Percentiles rank a stretch among this genome's conserved stretches.
These are phyloP conservation scores for Clonostachys rosea DNA, from an alignment of 2,329 filamentous ascomycete species.

Conservation along the genomic window DNA sequence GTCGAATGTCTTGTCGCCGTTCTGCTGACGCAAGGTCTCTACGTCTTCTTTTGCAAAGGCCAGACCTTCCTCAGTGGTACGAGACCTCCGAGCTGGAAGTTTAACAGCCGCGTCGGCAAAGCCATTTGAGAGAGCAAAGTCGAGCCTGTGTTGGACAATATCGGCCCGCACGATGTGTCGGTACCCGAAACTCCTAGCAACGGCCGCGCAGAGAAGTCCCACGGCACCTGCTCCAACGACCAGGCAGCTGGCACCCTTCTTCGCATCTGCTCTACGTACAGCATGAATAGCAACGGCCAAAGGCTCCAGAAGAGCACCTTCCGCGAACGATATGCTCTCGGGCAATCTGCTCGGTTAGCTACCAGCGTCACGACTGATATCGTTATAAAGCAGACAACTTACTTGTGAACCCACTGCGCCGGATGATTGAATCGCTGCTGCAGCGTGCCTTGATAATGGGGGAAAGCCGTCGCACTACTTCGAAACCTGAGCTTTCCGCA, in stretches of 20 bases:
- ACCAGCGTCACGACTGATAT: not conserved
- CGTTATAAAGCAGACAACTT: not conserved
- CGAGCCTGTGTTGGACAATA: slow-evolving; percentile 21
- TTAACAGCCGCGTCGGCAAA: slow-evolving; percentile 16
- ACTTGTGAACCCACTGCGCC: slow-evolving; percentile 48
- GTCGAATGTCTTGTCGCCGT: not conserved
- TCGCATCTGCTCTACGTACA: slow-evolving; percentile 5
- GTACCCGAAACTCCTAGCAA: not conserved
- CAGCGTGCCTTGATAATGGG: slow-evolving; percentile 51
- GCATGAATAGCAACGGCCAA: slow-evolving; percentile 47
- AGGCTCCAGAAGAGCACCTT: slow-evolving; percentile 45
- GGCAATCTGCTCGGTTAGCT: not conserved
- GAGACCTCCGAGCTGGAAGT: slow-evolving; percentile 5
- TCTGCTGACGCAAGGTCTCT: not conserved
- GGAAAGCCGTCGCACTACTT: slow-evolving; percentile 51
- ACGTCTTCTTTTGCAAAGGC: slow-evolving; percentile 1
- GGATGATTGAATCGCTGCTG: slow-evolving; percentile 55
- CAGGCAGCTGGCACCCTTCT: not conserved
- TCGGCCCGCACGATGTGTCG: slow-evolving; percentile 9
- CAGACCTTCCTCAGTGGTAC: not conserved
- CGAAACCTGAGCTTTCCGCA: slow-evolving; percentile 56
- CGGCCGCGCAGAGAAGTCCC: slow-evolving; percentile 18
- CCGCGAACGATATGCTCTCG: slow-evolving; percentile 39
- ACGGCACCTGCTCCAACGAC: slow-evolving; percentile 4
- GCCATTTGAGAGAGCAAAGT: slow-evolving; percentile 22